Evolutionary conservation across 441 rosid species (phyloP).

Genomic region (Croton laevigatus): DNA sequence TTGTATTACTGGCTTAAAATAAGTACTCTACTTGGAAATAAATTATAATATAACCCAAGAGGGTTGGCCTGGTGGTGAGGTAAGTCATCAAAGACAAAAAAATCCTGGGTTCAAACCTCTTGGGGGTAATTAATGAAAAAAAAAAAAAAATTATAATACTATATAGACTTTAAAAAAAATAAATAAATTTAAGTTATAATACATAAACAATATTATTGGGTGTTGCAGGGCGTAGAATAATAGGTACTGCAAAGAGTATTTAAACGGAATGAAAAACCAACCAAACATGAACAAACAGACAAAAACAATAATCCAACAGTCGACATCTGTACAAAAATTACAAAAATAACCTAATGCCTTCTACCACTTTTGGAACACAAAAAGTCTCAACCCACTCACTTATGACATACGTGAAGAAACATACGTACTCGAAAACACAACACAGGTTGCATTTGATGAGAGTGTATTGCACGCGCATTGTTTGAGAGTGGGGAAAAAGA

Average conservation of each 20-base stretch:
- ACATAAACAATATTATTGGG: neutral
- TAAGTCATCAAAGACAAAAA: no score
- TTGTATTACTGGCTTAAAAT: neutral
- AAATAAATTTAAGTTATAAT: no score
- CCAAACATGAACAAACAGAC: constrained; percentile 7
- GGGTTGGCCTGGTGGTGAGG: no score
- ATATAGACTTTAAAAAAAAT: neutral
- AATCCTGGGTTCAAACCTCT: no score
- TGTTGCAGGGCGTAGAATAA: neutral
- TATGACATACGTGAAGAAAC: no score
- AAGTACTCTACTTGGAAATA: neutral
- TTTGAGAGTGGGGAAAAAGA: constrained; percentile 21
- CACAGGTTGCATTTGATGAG: neutral
- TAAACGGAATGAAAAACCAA: constrained; percentile 15
- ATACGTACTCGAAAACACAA: neutral
- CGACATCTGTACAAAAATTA: constrained; percentile 4
- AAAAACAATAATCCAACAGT: constrained; percentile 21
- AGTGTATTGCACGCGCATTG: neutral
- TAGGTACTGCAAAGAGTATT: neutral
- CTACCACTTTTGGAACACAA: neutral
- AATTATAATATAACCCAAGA: no score
- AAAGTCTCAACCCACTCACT: neutral
- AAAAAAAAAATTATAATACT: no score
- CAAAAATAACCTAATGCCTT: neutral
- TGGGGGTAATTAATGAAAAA: no score